phyloP scores from a whole-genome alignment of 176 grass and related monocot species.

The Ananas comosus region DNA sequence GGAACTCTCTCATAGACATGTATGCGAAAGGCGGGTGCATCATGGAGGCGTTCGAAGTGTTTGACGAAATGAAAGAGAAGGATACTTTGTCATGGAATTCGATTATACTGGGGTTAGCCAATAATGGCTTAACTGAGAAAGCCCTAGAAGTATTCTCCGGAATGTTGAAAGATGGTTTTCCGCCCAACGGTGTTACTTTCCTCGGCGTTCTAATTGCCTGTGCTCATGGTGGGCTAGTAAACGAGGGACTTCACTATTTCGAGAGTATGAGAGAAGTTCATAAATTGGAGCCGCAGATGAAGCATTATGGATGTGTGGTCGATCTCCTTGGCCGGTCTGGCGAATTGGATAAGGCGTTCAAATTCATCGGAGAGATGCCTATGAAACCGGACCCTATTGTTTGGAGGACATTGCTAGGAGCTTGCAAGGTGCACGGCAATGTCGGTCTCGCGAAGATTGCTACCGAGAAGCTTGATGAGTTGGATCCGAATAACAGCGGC shows the following conservation, averaged over 20 bases:
- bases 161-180: conserved; percentile 33
- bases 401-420: conserved; percentile 44
- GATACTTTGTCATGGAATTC: conserved; percentile 42
- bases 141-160: conserved; percentile 18
- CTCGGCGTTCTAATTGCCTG: conserved; percentile 37
- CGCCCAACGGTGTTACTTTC: conserved; percentile 33
- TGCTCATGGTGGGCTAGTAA: conserved; percentile 18
- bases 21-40: conserved; percentile 34
- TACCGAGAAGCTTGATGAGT: conserved; percentile 27
- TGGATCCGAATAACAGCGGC: conserved; percentile 33
- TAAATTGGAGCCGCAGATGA: conserved; percentile 38
- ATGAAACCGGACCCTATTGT: conserved; percentile 29
- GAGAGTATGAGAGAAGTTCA: conserved; percentile 32
- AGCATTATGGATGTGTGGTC: conserved; percentile 35
- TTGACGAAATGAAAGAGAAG: conserved; percentile 34
- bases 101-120: conserved; percentile 27
- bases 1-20: conserved; percentile 38
- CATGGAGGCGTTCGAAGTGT: conserved; percentile 28
- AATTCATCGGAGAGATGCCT: conserved; percentile 33
- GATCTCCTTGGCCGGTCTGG: conserved; percentile 37
- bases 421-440: conserved; percentile 31
- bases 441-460: conserved; percentile 28
- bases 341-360: conserved; percentile 24
- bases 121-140: conserved; percentile 28
- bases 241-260: conserved; percentile 33